Conservation (phyloP, 495 filamentous ascomycete species). For the Podospora comata region DNA sequence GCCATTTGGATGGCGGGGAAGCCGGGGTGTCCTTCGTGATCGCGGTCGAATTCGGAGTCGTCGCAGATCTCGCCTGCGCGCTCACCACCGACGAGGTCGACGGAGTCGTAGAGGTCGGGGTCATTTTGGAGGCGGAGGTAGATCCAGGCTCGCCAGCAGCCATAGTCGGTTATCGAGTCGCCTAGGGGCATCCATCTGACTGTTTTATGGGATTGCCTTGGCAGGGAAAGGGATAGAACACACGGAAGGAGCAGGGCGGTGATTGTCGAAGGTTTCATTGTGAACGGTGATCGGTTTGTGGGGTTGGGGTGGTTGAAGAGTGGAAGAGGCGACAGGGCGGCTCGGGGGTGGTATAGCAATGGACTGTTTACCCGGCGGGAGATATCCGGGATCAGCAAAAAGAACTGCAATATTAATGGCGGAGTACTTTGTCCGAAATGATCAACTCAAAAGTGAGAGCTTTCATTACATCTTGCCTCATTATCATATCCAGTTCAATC, state of each 20-base stretch:
- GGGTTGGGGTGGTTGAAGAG: not conserved
- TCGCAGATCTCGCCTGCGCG: conserved; percentile 42
- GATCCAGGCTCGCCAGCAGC: conserved; percentile 48
- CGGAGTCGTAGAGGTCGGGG: conserved; percentile 40
- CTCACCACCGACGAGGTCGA: conserved; percentile 47
- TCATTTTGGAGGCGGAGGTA: conserved; percentile 45
- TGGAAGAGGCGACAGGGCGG: not conserved
- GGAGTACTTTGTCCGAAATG: not conserved
- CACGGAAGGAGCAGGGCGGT: not conserved
- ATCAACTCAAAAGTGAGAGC: not conserved
- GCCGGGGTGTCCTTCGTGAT: conserved; percentile 55
- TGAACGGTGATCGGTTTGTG: not conserved
- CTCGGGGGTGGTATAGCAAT: not conserved
- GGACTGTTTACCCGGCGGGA: not conserved
- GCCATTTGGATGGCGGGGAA: conserved; percentile 51
- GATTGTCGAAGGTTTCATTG: not conserved
- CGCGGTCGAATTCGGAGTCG: conserved; percentile 42
- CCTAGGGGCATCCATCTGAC: conserved; percentile 49
- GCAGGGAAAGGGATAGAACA: not conserved
- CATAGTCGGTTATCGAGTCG: conserved; percentile 51
- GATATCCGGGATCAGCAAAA: not conserved
- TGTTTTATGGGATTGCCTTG: not conserved
- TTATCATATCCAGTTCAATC: not conserved
- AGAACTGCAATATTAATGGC: not conserved
- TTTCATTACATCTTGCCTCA: not conserved